A percentile compares a stretch with the other conserved stretches of the same genome.
Conservation (phyloP, 805 yeast species). For the Ogataea trehalophila region DNA sequence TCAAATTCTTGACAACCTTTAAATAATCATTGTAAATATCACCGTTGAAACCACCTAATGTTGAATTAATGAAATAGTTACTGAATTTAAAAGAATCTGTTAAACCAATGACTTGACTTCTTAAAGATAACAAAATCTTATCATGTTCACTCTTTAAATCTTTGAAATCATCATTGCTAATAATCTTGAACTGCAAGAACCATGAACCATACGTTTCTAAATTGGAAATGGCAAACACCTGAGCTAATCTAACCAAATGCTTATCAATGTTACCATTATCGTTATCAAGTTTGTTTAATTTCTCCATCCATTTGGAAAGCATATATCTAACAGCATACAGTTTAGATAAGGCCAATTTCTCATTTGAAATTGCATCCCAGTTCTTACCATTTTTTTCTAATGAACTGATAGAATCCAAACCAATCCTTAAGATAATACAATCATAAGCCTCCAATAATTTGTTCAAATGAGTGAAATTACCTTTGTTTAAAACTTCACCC, state of each 20-base stretch:
- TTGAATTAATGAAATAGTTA: slow-evolving; percentile 76
- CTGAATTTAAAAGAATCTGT: slow-evolving; percentile 82
- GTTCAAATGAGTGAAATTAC: slow-evolving; percentile 27
- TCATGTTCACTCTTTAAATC: slow-evolving; percentile 37
- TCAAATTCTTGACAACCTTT: slow-evolving; percentile 41
- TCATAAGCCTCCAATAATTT: slow-evolving; percentile 36
- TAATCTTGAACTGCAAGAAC: slow-evolving; percentile 60
- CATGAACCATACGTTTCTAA: slow-evolving; percentile 68
- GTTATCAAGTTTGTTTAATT: slow-evolving; percentile 20
- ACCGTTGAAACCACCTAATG: slow-evolving; percentile 78
- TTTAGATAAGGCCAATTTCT: slow-evolving; percentile 44
- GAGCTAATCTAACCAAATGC: slow-evolving; percentile 50
- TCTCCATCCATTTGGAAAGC: slow-evolving; percentile 35
- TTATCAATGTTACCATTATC: slow-evolving; percentile 40
- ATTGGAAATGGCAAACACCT: slow-evolving; percentile 58
- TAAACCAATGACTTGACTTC: slow-evolving; percentile 69
- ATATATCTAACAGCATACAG: slow-evolving; percentile 47
- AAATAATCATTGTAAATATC: slow-evolving; percentile 79
- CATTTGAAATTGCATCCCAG: slow-evolving; percentile 44
- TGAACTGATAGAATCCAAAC: slow-evolving; percentile 28
- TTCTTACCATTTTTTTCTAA: slow-evolving; percentile 33
- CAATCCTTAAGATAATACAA: slow-evolving; percentile 36
- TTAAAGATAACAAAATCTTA: slow-evolving; percentile 42
- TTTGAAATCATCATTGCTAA: slow-evolving; percentile 45
- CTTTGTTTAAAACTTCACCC: slow-evolving; percentile 30